phyloP scores from a whole-genome alignment of 2,329 filamentous ascomycete genomes.

The Epichloe gansuensis region DNA sequence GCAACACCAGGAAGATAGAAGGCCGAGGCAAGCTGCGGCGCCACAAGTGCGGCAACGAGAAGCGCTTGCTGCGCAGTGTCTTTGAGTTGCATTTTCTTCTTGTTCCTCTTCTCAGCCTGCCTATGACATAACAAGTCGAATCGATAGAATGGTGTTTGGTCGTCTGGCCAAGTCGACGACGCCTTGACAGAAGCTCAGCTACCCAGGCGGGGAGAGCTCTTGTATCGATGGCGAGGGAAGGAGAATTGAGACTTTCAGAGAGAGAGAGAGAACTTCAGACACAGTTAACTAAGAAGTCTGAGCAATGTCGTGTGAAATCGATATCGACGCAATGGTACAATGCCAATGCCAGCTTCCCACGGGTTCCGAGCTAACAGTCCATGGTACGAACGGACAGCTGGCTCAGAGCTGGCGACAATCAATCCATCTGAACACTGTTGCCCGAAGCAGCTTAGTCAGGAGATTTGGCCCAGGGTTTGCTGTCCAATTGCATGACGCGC shows the following conservation, averaged over 20 bases:
- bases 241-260: not conserved
- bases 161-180: not conserved
- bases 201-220: not conserved
- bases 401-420: not conserved
- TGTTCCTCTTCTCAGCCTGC: not conserved
- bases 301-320: not conserved
- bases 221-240: not conserved
- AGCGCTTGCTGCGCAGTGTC: slow-evolving; percentile 37
- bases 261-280: not conserved
- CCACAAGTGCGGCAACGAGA: slow-evolving; percentile 35
- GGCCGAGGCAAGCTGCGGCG: slow-evolving; percentile 48
- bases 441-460: slow-evolving; percentile 11
- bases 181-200: not conserved
- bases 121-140: slow-evolving; percentile 3
- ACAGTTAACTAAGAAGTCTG: not conserved
- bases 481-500: not conserved
- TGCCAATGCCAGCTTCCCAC: not conserved
- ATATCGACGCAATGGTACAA: not conserved
- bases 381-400: not conserved
- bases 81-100: slow-evolving; percentile 30
- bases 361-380: not conserved
- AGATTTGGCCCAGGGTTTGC: not conserved
- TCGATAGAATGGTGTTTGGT: not conserved
- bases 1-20: slow-evolving; percentile 97
- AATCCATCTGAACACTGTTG: slow-evolving; percentile 2